A percentile compares a stretch with the other conserved stretches of the same genome.
Conservation (phyloP, 2,329 filamentous ascomycete genomes). For the Penicillium sp. region DNA sequence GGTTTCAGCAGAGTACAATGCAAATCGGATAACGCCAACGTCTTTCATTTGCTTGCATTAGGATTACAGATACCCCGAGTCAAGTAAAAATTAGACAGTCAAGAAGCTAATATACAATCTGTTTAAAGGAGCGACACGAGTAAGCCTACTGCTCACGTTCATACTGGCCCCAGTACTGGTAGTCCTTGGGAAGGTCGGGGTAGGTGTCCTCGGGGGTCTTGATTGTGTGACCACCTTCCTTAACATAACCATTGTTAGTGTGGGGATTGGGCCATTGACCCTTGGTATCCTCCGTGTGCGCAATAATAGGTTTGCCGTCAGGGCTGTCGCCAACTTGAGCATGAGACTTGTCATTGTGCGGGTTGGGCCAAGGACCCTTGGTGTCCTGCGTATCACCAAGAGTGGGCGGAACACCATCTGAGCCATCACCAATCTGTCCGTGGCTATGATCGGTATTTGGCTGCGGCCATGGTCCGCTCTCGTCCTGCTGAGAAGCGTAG, state of each 20-base stretch:
- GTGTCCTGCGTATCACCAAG: slow-evolving; percentile 6
- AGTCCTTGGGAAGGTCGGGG: slow-evolving; percentile 14
- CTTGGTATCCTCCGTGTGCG: slow-evolving; percentile 10
- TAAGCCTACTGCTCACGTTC: slow-evolving; percentile 2
- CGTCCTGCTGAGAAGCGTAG: slow-evolving; percentile 10
- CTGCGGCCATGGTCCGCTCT: slow-evolving; percentile 16
- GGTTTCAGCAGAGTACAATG: not conserved
- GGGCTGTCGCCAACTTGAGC: slow-evolving; percentile 15
- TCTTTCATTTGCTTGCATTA: slow-evolving; percentile 1
- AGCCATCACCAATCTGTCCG: slow-evolving; percentile 17
- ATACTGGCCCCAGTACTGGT: slow-evolving; percentile 22
- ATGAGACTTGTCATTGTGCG: slow-evolving; percentile 14
- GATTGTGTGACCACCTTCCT: slow-evolving; percentile 9
- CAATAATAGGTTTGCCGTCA: slow-evolving; percentile 14
- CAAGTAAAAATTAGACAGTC: slow-evolving; percentile 1
- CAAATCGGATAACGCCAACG: not conserved
- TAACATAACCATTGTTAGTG: slow-evolving; percentile 16
- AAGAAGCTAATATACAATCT: slow-evolving; percentile 23
- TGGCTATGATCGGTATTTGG: slow-evolving; percentile 12
- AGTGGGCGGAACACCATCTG: slow-evolving; percentile 6
- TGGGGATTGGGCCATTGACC: slow-evolving; percentile 15
- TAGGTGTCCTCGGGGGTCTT: slow-evolving; percentile 9
- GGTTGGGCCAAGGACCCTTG: slow-evolving; percentile 18
- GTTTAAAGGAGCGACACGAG: not conserved
- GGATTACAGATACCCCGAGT: slow-evolving; percentile 5